phyloP scores from a whole-genome alignment of 106 monocot species.

The Dendrobium catenatum region DNA sequence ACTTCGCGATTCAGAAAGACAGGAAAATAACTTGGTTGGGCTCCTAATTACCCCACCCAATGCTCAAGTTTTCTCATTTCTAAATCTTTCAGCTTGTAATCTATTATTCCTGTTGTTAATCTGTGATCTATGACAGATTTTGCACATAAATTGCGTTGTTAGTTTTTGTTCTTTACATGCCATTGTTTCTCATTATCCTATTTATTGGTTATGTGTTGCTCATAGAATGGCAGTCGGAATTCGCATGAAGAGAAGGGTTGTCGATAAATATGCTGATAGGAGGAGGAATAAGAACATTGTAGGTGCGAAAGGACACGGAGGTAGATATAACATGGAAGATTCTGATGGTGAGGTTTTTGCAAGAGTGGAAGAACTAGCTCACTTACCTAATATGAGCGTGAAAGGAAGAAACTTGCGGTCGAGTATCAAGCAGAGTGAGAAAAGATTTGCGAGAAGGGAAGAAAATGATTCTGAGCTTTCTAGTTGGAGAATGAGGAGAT shows the following conservation, averaged over 20 bases:
- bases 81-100: conserved; percentile 2
- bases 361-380: not conserved
- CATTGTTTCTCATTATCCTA: not conserved
- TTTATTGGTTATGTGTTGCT: conserved; percentile 8
- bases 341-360: not conserved
- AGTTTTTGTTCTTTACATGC: not conserved
- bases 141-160: not conserved
- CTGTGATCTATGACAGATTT: not conserved
- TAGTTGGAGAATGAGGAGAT: conserved; percentile 6
- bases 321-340: not conserved
- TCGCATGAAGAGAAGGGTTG: conserved; percentile 11
- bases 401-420: not conserved
- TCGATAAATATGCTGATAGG: not conserved
- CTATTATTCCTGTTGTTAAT: not conserved
- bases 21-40: not conserved
- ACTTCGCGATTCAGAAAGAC: not conserved
- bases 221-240: conserved; percentile 11
- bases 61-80: not conserved
- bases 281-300: conserved; percentile 1
- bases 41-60: not conserved
- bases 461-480: not conserved
- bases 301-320: not conserved
- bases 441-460: not conserved
- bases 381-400: not conserved
- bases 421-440: not conserved